These are phyloP conservation scores for Candolleomyces efflorescens DNA, from an alignment of 768 basidiomycete genomes.

Conservation along the genomic window DNA sequence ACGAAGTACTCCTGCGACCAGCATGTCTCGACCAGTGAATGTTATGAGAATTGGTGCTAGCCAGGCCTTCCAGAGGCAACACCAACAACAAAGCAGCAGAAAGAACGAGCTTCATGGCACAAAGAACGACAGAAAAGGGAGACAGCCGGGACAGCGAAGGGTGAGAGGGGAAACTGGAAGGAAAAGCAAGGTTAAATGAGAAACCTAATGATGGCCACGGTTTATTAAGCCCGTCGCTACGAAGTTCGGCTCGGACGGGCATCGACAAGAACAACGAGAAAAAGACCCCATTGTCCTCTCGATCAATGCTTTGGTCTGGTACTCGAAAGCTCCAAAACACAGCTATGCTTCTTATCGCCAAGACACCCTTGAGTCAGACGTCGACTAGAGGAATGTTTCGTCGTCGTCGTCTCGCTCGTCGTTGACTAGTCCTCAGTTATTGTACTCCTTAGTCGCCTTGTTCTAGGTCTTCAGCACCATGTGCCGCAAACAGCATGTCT, in stretches of 20 bases:
- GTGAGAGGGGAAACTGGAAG: not conserved
- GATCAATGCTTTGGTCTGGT: no score
- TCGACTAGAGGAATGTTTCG: no score
- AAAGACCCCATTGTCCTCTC: no score
- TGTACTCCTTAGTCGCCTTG: not conserved
- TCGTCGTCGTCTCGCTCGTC: not conserved
- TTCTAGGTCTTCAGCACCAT: not conserved
- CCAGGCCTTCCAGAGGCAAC: constrained; percentile 23
- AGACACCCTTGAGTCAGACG: no score
- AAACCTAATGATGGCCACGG: no score
- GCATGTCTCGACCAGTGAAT: constrained; percentile 14
- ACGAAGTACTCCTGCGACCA: constrained; percentile 10
- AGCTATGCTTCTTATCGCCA: not conserved
- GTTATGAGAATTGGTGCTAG: constrained; percentile 23
- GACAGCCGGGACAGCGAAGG: not conserved
- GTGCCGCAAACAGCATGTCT: no score
- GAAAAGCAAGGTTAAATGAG: no score
- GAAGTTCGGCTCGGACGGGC: no score
- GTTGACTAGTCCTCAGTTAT: not conserved
- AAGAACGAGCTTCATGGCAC: constrained; percentile 14
- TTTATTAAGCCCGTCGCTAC: no score
- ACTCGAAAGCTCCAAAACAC: not conserved
- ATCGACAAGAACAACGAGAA: no score
- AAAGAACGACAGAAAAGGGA: not conserved
- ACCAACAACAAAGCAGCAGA: constrained; percentile 5